These are phyloP conservation scores for Lachnellula willkommii DNA, from an alignment of 2,329 filamentous ascomycete genomes.

Conservation along the genomic window DNA sequence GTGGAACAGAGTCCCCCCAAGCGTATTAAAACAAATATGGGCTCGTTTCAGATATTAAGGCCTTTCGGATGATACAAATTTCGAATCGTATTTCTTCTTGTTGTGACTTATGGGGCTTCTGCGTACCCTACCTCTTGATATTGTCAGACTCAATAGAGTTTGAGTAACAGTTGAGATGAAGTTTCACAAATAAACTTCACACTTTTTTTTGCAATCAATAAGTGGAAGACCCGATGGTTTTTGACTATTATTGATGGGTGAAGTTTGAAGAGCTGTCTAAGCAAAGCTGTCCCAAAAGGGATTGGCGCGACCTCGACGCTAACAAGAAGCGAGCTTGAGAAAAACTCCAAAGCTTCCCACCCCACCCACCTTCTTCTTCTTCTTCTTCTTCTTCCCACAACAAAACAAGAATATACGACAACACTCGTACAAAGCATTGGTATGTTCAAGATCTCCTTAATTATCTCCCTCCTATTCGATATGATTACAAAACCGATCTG, in stretches of 20 bases:
- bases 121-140: no score
- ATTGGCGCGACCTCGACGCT: neutral
- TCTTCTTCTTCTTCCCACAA: neutral
- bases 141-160: no score
- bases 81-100: no score
- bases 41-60: no score
- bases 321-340: neutral
- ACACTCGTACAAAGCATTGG: conserved; percentile 2
- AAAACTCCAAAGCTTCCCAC: neutral
- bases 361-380: neutral
- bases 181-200: no score
- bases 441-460: conserved; percentile 11
- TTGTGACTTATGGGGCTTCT: no score
- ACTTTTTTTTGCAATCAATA: neutral
- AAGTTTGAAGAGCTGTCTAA: neutral
- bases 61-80: no score
- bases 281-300: conserved; percentile 1
- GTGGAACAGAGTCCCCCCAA: no score
- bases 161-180: no score
- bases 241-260: neutral
- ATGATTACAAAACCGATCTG: conserved; percentile 71
- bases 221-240: neutral
- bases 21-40: no score
- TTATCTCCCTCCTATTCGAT: conserved; percentile 24
- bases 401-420: conserved; percentile 3